Percentiles rank a stretch among this genome's conserved stretches.
Evolutionary conservation across 345 rosid genomes (phyloP).

Genomic region (Sonneratia alba): DNA sequence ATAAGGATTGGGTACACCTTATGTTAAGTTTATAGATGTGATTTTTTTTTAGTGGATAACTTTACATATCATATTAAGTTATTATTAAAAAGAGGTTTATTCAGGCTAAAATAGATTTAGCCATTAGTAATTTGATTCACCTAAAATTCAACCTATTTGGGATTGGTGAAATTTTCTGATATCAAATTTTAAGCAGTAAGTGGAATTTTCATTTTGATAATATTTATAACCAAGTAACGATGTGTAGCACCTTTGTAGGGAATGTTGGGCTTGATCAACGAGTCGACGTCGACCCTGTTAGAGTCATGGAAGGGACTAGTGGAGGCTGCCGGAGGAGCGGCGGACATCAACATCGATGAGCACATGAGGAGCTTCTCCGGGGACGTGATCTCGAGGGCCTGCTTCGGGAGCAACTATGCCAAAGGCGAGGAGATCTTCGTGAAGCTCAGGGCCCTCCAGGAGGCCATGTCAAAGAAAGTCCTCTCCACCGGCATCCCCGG

Average conservation of each 20-base stretch:
- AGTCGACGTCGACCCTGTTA: constrained; percentile 8
- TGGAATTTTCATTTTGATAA: no score
- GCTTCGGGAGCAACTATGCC: constrained; percentile 15
- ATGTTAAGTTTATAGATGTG: no score
- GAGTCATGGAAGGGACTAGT: constrained; percentile 7
- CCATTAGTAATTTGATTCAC: no score
- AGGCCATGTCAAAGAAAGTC: constrained; percentile 6
- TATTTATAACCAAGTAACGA: no score
- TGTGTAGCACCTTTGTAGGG: constrained; percentile 4
- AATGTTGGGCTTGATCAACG: constrained; percentile 6
- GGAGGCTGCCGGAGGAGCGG: not conserved
- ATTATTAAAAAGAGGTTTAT: no score
- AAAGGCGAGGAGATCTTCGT: constrained; percentile 14
- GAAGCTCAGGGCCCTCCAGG: constrained; percentile 15
- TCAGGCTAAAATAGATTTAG: no score
- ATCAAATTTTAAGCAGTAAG: no score
- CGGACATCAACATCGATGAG: constrained; percentile 12
- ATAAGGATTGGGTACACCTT: no score
- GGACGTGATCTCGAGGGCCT: constrained; percentile 15
- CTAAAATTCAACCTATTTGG: no score
- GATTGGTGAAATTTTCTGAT: no score
- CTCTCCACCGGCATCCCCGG: constrained; percentile 10
- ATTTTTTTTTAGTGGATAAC: no score
- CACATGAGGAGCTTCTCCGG: constrained; percentile 18
- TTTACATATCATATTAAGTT: no score